These are phyloP conservation scores for Hirschfeldia incana DNA, from an alignment of 345 rosid species.

Conservation along the genomic window DNA sequence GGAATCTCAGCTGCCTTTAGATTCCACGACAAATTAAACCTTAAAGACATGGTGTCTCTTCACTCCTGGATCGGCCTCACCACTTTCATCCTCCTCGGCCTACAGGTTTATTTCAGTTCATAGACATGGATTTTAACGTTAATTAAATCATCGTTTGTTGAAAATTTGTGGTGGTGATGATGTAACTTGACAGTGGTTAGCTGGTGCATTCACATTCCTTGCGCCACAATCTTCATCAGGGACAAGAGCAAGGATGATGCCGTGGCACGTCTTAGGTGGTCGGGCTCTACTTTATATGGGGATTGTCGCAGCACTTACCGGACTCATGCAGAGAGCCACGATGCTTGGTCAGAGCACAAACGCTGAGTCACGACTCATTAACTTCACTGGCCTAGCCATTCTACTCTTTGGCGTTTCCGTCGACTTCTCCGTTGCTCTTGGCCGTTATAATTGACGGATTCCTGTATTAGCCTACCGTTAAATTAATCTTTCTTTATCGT, in stretches of 20 bases:
- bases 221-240: constrained; percentile 17
- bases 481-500: not conserved
- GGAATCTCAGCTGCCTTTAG: constrained; percentile 80
- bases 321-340: constrained; percentile 58
- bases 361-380: constrained; percentile 61
- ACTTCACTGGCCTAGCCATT: constrained; percentile 63
- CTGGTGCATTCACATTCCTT: constrained; percentile 57
- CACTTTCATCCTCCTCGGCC: constrained; percentile 59
- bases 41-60: constrained; percentile 55
- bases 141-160: not conserved
- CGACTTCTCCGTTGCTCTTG: constrained; percentile 70
- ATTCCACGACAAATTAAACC: constrained; percentile 58
- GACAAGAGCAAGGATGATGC: constrained; percentile 43
- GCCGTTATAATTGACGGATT: constrained; percentile 48
- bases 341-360: constrained; percentile 23
- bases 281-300: constrained; percentile 73
- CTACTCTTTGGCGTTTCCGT: constrained; percentile 81
- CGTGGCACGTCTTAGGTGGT: constrained; percentile 79
- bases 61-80: constrained; percentile 86
- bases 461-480: not conserved
- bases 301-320: constrained; percentile 77
- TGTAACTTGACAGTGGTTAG: constrained; percentile 56
- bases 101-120: constrained; percentile 56
- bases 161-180: constrained; percentile 3
- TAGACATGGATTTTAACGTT: not conserved